Conservation (phyloP, 2,329 filamentous ascomycete species). For the Keithomyces neogunnii region DNA sequence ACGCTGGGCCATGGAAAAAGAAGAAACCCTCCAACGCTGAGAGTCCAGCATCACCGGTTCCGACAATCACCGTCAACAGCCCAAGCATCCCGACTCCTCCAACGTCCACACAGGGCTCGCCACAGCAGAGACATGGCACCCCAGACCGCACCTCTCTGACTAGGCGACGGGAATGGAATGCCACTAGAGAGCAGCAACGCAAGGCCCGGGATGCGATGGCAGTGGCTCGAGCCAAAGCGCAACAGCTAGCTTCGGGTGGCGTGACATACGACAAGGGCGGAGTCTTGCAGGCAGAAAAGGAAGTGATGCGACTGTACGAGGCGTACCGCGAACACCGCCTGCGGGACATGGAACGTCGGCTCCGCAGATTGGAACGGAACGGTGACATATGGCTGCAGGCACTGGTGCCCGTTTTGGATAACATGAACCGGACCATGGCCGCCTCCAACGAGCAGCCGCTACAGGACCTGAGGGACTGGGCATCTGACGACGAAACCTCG, state of each 20-base stretch:
- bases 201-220: slow-evolving; percentile 13
- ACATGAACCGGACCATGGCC: slow-evolving; percentile 29
- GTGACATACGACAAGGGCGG: slow-evolving; percentile 16
- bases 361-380: slow-evolving; percentile 37
- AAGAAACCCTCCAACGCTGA: not conserved
- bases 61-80: not conserved
- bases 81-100: slow-evolving; percentile 21
- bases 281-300: slow-evolving; percentile 18
- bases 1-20: not conserved
- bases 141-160: slow-evolving; percentile 22
- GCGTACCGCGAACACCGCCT: slow-evolving; percentile 32
- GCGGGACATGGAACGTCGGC: slow-evolving; percentile 37
- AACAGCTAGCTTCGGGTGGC: slow-evolving; percentile 12
- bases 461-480: slow-evolving; percentile 17
- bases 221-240: slow-evolving; percentile 13
- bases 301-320: slow-evolving; percentile 30
- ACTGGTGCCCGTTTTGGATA: slow-evolving; percentile 36
- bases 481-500: slow-evolving; percentile 22
- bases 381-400: slow-evolving; percentile 37
- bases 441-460: slow-evolving; percentile 9
- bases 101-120: slow-evolving; percentile 19
- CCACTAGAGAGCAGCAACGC: slow-evolving; percentile 18
- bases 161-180: slow-evolving; percentile 26
- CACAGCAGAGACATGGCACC: slow-evolving; percentile 13
- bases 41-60: not conserved